Conservation (phyloP, 495 filamentous ascomycete genomes). For the Cenococcum geophilum region DNA sequence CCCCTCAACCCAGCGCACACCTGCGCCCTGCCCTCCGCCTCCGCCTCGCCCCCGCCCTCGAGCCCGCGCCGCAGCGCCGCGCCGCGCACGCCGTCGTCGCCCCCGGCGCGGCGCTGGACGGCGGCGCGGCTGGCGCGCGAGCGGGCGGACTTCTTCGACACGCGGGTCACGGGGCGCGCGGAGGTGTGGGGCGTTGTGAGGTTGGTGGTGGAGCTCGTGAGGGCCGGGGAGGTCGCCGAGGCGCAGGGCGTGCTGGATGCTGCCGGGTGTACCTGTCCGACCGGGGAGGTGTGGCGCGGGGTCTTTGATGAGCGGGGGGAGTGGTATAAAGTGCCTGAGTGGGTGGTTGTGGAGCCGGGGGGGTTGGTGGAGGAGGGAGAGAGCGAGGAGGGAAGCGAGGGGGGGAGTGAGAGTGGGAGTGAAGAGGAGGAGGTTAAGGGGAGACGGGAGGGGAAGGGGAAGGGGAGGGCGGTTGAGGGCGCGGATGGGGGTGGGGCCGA, state of each 20-base stretch:
- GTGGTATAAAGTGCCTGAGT: slow-evolving; percentile 68
- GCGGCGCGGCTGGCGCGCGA: slow-evolving; percentile 37
- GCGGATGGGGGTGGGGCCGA: slow-evolving; percentile 13
- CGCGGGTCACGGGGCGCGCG: slow-evolving; percentile 64
- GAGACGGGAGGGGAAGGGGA: slow-evolving; percentile 25
- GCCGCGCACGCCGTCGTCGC: not conserved
- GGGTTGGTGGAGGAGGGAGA: slow-evolving; percentile 56
- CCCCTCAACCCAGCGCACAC: slow-evolving; percentile 5
- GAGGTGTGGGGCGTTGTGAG: slow-evolving; percentile 76
- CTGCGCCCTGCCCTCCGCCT: too few relatives aligned
- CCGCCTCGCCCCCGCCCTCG: slow-evolving; percentile 1
- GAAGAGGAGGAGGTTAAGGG: slow-evolving; percentile 14
- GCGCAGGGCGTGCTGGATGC: slow-evolving; percentile 77
- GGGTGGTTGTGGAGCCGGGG: slow-evolving; percentile 67
- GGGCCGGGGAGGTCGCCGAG: slow-evolving; percentile 53
- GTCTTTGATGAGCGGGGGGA: slow-evolving; percentile 73
- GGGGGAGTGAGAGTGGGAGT: slow-evolving; percentile 37
- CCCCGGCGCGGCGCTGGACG: slow-evolving; percentile 41
- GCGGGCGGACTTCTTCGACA: slow-evolving; percentile 52
- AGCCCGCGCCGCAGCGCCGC: not conserved
- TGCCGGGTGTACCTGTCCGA: slow-evolving; percentile 72
- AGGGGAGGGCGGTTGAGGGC: slow-evolving; percentile 35
- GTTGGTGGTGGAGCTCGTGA: slow-evolving; percentile 59
- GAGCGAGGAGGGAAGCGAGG: slow-evolving; percentile 25
- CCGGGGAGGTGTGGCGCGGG: slow-evolving; percentile 55